Conservation (phyloP, 2,329 filamentous ascomycete genomes). For the Nannizzia gypsea region DNA sequence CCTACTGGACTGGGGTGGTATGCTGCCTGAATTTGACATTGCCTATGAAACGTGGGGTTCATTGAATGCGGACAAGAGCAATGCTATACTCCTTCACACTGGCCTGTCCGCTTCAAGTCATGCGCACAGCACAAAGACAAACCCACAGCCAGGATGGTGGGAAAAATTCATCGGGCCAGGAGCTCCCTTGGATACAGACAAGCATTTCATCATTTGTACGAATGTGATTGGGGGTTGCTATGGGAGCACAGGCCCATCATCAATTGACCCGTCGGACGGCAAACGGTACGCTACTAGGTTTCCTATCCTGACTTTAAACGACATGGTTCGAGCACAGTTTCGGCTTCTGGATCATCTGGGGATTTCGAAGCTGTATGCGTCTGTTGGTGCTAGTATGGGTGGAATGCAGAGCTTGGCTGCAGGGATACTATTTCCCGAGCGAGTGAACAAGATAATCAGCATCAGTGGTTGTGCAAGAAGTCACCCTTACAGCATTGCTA, state of each 20-base stretch:
- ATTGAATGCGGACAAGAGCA: constrained; percentile 67
- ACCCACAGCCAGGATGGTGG: constrained; percentile 93
- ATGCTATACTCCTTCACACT: constrained; percentile 85
- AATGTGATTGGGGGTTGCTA: constrained; percentile 95
- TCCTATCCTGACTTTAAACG: constrained; percentile 86
- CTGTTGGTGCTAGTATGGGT: constrained; percentile 93
- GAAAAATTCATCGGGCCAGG: constrained; percentile 94
- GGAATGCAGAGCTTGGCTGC: constrained; percentile 94
- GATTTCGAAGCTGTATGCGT: constrained; percentile 71
- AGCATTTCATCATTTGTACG: constrained; percentile 88
- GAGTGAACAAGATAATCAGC: constrained; percentile 70
- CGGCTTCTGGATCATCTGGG: constrained; percentile 68
- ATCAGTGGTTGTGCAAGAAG: constrained; percentile 89
- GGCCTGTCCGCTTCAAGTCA: constrained; percentile 95
- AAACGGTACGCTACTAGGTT: constrained; percentile 87
- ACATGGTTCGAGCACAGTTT: constrained; percentile 97
- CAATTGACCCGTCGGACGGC: constrained; percentile 76
- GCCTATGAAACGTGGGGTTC: constrained; percentile 89
- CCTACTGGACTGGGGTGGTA: constrained; percentile 85
- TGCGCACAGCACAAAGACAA: constrained; percentile 77
- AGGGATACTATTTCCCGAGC: constrained; percentile 67
- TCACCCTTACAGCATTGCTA: constrained; percentile 95
- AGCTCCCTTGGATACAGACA: constrained; percentile 72
- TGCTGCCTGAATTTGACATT: constrained; percentile 76
- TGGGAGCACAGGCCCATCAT: constrained; percentile 83